Percentiles rank a stretch among this genome's conserved stretches.
Conservation (phyloP, 345 rosid species). For the Crucihimalaya himalaica region DNA sequence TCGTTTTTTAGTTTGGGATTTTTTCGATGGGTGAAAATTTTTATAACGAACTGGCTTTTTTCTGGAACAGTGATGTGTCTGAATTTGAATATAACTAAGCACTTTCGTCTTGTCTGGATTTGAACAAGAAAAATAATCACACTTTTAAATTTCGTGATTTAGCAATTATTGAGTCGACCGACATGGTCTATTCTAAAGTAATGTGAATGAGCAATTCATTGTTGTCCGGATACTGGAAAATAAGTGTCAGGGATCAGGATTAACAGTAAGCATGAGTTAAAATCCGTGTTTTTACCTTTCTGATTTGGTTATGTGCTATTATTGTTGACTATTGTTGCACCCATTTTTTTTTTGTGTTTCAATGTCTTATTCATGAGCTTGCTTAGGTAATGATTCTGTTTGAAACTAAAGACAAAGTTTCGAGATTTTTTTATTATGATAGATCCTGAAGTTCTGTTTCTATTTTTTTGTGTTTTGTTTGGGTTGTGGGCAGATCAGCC, state of each 20-base stretch:
- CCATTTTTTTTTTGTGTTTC: not conserved
- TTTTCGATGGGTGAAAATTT: not conserved
- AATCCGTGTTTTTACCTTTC: not conserved
- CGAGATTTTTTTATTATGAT: not conserved
- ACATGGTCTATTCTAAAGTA: constrained; percentile 22
- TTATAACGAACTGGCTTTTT: not conserved
- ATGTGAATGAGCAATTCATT: not conserved
- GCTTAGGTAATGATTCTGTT: not conserved
- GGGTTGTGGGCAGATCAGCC: constrained; percentile 67
- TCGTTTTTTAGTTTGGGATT: not conserved
- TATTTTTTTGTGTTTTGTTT: not conserved
- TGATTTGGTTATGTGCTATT: not conserved
- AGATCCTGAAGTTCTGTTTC: not conserved
- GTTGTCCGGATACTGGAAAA: not conserved
- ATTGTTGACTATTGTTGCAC: not conserved
- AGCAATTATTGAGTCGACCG: constrained; percentile 8
- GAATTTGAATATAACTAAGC: constrained; percentile 20
- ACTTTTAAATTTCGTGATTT: not conserved
- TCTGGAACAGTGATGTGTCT: constrained; percentile 26
- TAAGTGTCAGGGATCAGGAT: not conserved
- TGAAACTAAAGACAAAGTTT: not conserved
- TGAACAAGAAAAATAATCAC: too few species aligned
- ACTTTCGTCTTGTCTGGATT: too few species aligned
- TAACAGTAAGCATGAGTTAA: not conserved
- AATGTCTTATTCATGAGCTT: constrained; percentile 4